phyloP scores from a whole-genome alignment of 2,329 filamentous ascomycete species.

The Botrytis paeoniae region DNA sequence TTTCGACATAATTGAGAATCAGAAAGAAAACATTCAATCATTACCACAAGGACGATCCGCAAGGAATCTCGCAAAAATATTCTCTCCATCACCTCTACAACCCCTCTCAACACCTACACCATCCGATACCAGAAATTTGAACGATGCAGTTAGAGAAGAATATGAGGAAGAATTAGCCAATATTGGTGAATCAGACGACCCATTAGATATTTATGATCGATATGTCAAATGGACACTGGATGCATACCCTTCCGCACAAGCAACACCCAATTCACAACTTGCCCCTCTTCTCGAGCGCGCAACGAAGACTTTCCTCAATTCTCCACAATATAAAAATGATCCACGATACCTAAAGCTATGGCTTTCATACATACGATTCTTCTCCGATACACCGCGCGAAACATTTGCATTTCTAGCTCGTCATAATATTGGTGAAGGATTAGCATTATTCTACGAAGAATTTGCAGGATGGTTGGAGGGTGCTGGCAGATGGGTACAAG shows the following conservation, averaged over 20 bases:
- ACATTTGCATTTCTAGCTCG: constrained; percentile 88
- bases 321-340: constrained; percentile 89
- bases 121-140: constrained; percentile 69
- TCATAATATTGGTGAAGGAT: constrained; percentile 78
- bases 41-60: constrained; percentile 86
- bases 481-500: constrained; percentile 80
- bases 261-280: constrained; percentile 86
- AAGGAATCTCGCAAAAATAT: constrained; percentile 78
- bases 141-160: constrained; percentile 75
- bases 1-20: constrained; percentile 92
- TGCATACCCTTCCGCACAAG: constrained; percentile 90
- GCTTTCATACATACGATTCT: constrained; percentile 90
- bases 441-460: constrained; percentile 95
- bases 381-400: constrained; percentile 89
- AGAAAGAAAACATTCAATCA: constrained; percentile 97
- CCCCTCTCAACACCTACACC: constrained; percentile 62
- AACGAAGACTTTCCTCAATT: constrained; percentile 84
- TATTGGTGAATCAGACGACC: constrained; percentile 86
- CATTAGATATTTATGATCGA: constrained; percentile 90
- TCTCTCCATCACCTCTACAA: constrained; percentile 63
- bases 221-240: constrained; percentile 97
- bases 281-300: constrained; percentile 86
- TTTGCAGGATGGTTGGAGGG: constrained; percentile 91
- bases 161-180: constrained; percentile 80
- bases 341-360: constrained; percentile 89